phyloP scores from a whole-genome alignment of 1,284 basidiomycete species.

The Polyporus tsugae region DNA sequence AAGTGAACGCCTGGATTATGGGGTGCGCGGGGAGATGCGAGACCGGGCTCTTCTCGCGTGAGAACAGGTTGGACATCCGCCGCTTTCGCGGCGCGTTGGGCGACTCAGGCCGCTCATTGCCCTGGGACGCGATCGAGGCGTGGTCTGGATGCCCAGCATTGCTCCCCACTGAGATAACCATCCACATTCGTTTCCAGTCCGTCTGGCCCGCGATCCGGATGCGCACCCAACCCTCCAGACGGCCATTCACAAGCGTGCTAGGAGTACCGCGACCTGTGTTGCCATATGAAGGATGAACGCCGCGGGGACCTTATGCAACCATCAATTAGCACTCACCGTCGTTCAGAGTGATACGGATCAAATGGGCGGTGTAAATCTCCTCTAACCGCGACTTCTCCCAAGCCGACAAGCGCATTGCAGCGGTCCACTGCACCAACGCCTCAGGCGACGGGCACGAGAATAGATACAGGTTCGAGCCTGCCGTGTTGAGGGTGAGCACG shows the following conservation, averaged over 20 bases:
- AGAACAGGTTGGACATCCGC: constrained; percentile 76
- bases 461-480: constrained; percentile 89
- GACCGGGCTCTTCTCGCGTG: constrained; percentile 47
- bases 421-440: constrained; percentile 88
- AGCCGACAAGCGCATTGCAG: constrained; percentile 88
- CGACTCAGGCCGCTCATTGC: constrained; percentile 34
- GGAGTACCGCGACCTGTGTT: constrained; percentile 68
- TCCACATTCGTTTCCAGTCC: constrained; percentile 95
- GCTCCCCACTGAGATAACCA: constrained; percentile 63
- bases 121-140: constrained; percentile 45
- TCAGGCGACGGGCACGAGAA: constrained; percentile 85
- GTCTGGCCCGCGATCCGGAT: constrained; percentile 94
- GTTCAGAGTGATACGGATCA: constrained; percentile 79
- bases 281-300: constrained; percentile 11
- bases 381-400: constrained; percentile 98
- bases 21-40: constrained; percentile 48
- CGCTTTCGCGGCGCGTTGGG: constrained; percentile 55
- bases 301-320: not conserved
- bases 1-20: constrained; percentile 65
- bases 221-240: constrained; percentile 93
- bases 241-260: constrained; percentile 74
- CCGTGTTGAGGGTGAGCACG: constrained; percentile 93
- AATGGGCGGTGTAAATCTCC: constrained; percentile 97
- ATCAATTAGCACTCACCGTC: constrained; percentile 46
- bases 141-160: constrained; percentile 32